phyloP scores from a whole-genome alignment of 805 yeast species.

The Myxozyma sirexii region DNA sequence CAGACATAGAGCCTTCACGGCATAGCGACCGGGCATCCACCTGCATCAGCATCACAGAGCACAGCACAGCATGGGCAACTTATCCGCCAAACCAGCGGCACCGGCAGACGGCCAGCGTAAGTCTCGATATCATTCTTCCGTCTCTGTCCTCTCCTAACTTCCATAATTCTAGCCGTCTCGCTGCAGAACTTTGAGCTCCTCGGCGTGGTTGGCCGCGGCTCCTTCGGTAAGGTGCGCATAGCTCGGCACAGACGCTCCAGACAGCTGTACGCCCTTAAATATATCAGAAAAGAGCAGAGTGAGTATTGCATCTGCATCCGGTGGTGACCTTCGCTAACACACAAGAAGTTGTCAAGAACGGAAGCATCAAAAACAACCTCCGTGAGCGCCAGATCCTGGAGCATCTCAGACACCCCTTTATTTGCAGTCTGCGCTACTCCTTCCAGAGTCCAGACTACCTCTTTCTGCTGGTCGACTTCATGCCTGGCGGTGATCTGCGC shows the following conservation, averaged over 20 bases:
- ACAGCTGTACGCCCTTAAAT: constrained; percentile 38
- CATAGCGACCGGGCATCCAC: too few relatives aligned
- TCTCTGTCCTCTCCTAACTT: background rate
- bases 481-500: constrained; percentile 41
- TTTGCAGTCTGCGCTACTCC: constrained; percentile 39
- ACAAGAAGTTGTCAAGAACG: constrained; percentile 24
- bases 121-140: background rate
- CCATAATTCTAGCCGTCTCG: background rate
- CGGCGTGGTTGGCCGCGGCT: constrained; percentile 81
- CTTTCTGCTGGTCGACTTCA: constrained; percentile 38
- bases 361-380: constrained; percentile 29
- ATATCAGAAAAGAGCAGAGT: constrained; percentile 37
- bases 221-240: constrained; percentile 79
- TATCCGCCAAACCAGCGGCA: background rate
- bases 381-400: constrained; percentile 39
- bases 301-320: background rate
- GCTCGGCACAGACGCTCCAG: constrained; percentile 34
- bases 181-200: constrained; percentile 35
- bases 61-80: constrained; percentile 4
- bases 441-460: constrained; percentile 38
- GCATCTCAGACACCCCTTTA: constrained; percentile 36
- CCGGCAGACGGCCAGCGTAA: background rate
- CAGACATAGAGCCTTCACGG: too few relatives aligned
- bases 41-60: too few relatives aligned
- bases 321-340: background rate